Conservation (phyloP, 202 grass and related monocot genomes). For the Zizania palustris region DNA sequence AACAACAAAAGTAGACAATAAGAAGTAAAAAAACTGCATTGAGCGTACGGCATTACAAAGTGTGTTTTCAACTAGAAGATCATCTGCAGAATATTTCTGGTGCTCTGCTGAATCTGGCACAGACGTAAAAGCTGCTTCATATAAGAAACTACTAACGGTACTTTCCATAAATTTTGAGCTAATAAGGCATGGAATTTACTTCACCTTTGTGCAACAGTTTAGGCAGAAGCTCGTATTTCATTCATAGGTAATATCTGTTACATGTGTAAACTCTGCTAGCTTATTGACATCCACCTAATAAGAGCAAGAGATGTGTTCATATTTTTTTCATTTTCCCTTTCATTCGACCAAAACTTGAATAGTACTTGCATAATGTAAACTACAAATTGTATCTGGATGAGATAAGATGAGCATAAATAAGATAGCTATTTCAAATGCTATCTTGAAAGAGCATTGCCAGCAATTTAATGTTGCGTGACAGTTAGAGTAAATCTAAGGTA, state of each 20-base stretch:
- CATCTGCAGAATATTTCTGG: neutral
- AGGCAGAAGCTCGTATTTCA: neutral
- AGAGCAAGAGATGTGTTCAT: neutral
- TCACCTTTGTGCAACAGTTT: neutral
- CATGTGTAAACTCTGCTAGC: neutral
- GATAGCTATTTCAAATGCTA: neutral
- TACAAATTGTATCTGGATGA: neutral
- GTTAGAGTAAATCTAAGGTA: neutral
- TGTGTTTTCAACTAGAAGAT: neutral
- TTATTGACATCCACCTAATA: constrained; percentile 5
- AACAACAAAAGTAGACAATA: no score
- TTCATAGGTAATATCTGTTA: neutral
- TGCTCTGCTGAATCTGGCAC: neutral
- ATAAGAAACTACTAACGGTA: constrained; percentile 16
- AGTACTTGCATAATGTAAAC: neutral
- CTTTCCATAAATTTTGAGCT: constrained; percentile 5
- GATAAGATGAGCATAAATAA: neutral
- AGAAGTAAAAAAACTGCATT: neutral
- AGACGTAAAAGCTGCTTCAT: constrained; percentile 1
- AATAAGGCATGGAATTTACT: neutral
- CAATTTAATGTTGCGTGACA: neutral
- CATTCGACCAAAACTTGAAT: neutral
- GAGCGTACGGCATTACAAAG: neutral
- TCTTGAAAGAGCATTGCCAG: neutral
- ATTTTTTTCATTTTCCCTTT: neutral